A percentile compares a stretch with the other conserved stretches of the same genome.
Conservation (phyloP, 257 asterid species). For the Solanum clarkiae region DNA sequence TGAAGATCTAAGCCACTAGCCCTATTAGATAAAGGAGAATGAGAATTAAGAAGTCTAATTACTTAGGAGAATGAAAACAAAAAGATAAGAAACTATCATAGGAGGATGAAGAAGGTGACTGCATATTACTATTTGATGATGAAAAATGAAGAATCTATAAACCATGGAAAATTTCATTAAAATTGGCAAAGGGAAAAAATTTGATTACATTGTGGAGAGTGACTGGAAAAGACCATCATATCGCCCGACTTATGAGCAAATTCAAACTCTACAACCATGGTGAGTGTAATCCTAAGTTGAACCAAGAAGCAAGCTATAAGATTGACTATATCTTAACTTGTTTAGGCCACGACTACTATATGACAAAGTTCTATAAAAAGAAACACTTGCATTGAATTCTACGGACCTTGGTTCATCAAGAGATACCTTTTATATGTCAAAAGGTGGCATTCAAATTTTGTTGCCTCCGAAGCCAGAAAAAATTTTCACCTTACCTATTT, state of each 20-base stretch:
- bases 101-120: neutral
- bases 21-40: neutral
- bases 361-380: no score
- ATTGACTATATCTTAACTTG: neutral
- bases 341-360: neutral
- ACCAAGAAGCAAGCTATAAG: neutral
- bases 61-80: neutral
- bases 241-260: neutral
- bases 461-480: neutral
- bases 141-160: neutral
- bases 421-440: neutral
- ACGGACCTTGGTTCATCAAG: neutral
- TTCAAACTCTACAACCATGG: neutral
- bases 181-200: neutral
- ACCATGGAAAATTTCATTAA: neutral
- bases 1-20: neutral
- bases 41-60: no score
- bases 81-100: neutral
- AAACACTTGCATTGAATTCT: neutral
- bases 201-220: neutral
- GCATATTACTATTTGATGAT: neutral
- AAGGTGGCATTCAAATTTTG: neutral
- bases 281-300: neutral
- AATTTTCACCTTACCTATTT: no score
- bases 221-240: no score